phyloP scores from a whole-genome alignment of 306 rosid genomes.

The Canavalia ensiformis region DNA sequence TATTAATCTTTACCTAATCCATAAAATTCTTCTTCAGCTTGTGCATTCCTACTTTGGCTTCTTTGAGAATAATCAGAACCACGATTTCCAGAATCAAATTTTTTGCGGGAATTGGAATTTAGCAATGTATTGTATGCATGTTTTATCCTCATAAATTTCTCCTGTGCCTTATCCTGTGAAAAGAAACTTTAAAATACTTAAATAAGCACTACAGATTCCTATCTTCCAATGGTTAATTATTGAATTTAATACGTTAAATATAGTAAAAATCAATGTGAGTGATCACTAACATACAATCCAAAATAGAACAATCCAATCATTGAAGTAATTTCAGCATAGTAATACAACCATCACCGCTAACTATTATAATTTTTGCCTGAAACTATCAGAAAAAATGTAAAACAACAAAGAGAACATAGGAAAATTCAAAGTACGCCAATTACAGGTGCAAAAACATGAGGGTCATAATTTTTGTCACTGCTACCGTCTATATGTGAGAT shows the following conservation, averaged over 20 bases:
- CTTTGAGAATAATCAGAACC: conserved; percentile 72
- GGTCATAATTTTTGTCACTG: not conserved
- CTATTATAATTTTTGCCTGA: not conserved
- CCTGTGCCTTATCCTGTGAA: conserved; percentile 85
- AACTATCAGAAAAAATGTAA: conserved; percentile 28
- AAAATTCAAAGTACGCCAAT: conserved; percentile 22
- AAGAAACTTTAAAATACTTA: conserved; percentile 26
- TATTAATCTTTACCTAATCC: conserved; percentile 75
- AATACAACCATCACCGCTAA: not conserved
- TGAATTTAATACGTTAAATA: conserved; percentile 1
- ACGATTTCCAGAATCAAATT: conserved; percentile 65
- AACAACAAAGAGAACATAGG: conserved; percentile 12
- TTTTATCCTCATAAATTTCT: conserved; percentile 89
- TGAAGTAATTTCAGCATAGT: conserved; percentile 33
- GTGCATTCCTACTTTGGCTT: conserved; percentile 60
- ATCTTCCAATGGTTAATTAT: not conserved
- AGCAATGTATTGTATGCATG: conserved; percentile 90
- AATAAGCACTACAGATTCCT: conserved; percentile 37
- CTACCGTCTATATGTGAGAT: conserved; percentile 6
- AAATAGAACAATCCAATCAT: conserved; percentile 2
- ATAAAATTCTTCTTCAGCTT: conserved; percentile 82
- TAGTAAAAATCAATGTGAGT: conserved; percentile 20
- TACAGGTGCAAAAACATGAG: conserved; percentile 4
- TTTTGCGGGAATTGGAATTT: conserved; percentile 80
- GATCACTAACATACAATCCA: conserved; percentile 26